A percentile compares a stretch with the other conserved stretches of the same genome.
phyloP scores from a whole-genome alignment of 345 rosid genomes.

The Salix arbutifolia region DNA sequence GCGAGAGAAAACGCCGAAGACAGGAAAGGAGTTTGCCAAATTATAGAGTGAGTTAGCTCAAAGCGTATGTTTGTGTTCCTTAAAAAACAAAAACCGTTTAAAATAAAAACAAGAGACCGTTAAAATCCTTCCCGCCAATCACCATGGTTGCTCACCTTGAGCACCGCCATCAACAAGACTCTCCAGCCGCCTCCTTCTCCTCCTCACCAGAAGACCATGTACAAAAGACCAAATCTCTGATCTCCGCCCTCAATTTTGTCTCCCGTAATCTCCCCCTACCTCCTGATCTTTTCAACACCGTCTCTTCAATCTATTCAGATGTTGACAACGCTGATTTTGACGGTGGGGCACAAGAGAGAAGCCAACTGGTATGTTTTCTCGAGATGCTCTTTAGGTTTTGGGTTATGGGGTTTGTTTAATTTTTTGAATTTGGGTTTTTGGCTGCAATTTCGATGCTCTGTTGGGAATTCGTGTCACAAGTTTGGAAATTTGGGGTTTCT shows the following conservation, averaged over 20 bases:
- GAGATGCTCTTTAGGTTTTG: constrained; percentile 16
- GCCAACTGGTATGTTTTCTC: constrained; percentile 40
- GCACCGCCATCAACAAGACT: constrained; percentile 29
- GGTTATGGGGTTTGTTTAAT: constrained; percentile 12
- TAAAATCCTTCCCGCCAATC: constrained; percentile 49
- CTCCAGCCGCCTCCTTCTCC: constrained; percentile 16
- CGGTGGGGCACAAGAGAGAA: constrained; percentile 13
- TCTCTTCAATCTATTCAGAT: constrained; percentile 59
- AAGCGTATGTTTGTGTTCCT: background rate
- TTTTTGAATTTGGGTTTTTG: constrained; percentile 20
- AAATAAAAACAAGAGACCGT: constrained; percentile 11
- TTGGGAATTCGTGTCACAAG: background rate
- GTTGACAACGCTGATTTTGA: constrained; percentile 2
- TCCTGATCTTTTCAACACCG: constrained; percentile 55
- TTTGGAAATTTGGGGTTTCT: background rate
- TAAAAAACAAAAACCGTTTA: constrained; percentile 20
- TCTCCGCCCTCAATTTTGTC: constrained; percentile 76
- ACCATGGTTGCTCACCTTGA: constrained; percentile 67
- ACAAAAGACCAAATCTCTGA: constrained; percentile 63
- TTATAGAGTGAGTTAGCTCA: background rate
- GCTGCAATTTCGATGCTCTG: background rate
- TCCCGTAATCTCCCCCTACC: constrained; percentile 92
- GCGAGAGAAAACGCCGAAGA: constrained; percentile 12
- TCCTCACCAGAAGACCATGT: constrained; percentile 24
- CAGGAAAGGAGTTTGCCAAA: constrained; percentile 2